Evolutionary conservation across 2,329 filamentous ascomycete genomes (phyloP), one percentile per base, ranked within the genome.

Genomic region (Xylariaceae sp.): DNA sequence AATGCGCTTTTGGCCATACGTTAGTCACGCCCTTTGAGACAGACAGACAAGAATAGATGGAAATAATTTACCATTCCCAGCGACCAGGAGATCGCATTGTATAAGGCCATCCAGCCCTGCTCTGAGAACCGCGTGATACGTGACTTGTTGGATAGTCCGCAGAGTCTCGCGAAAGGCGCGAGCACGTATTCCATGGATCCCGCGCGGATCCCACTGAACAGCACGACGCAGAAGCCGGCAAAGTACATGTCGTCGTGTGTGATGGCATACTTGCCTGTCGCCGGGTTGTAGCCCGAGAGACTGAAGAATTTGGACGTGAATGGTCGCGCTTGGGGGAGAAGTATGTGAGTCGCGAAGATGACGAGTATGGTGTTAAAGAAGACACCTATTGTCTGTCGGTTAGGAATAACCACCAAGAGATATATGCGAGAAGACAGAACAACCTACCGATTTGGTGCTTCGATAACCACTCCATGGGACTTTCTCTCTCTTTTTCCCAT

Each of bases 61-160:
- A 30, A 30, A 30, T 30, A 30, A 30, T 30, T 30, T 78, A 95
- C 90, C 80, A 95, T 82, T 68, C 93, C 94, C 61, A 92, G 77
- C 6, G 85, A 80, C 88, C 90, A 97, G 71, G 91, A 92, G 53
- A 87, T 77, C 41, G 78, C 77, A 73, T 92, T 92, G 76, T 97
- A 97, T 53, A 92, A 75, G 58, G 94, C 77, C 72, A 96, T 80
- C 90, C 92, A 97, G 45, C 87, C 90, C 77, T 97, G 93, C 77
- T 97, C 93, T 62, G 90, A 90, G 75, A 97, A 95, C 59, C 93
- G 84, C 51, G 89, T 83, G 61, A 87, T 77, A 49, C 84, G 83
- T 76, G 96, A 96, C 71, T 79, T 80, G 69, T 87, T 88, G 66
- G 82, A 81, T 66, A 96, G 83, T 23, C 92, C 92, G 60, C 82